Percentiles rank a stretch among this genome's conserved stretches.
Evolutionary conservation across 2,329 filamentous ascomycete genomes (phyloP).

Genomic region (Diaporthe sp.): DNA sequence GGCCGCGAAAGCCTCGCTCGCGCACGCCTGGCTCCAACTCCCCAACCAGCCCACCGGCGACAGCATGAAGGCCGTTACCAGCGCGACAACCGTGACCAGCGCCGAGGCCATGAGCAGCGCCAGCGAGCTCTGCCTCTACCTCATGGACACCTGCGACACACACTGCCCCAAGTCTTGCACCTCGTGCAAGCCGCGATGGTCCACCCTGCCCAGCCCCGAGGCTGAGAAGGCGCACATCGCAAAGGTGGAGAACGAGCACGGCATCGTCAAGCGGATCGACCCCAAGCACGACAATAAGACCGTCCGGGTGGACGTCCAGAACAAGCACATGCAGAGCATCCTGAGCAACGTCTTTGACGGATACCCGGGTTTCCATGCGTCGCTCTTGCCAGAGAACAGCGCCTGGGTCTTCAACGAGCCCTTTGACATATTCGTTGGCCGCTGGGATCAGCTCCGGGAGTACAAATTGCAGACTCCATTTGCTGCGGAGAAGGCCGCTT

Average conservation of each 20-base stretch:
- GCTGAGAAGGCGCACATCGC: not conserved
- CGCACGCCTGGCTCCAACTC: not conserved
- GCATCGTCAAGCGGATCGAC: not conserved
- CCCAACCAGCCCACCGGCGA: not conserved
- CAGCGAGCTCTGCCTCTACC: conserved; percentile 10
- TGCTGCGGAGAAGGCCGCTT: not conserved
- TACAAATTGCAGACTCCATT: not conserved
- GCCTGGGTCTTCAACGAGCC: not conserved
- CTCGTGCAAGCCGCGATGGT: conserved; percentile 4
- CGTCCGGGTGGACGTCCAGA: not conserved
- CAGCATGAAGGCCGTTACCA: not conserved
- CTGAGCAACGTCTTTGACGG: not conserved
- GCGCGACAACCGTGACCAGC: not conserved
- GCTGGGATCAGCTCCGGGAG: not conserved
- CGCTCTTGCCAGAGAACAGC: not conserved
- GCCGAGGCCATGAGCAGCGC: not conserved
- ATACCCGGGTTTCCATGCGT: not conserved
- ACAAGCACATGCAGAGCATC: not conserved
- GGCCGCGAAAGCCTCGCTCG: no score
- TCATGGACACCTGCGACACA: not conserved
- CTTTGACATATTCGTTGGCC: not conserved
- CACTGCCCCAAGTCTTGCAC: not conserved
- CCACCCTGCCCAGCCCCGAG: not conserved
- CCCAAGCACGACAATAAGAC: not conserved
- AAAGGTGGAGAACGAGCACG: not conserved